phyloP scores from a whole-genome alignment of 176 grass and related monocot species.

The Aegilops sharonensis region DNA sequence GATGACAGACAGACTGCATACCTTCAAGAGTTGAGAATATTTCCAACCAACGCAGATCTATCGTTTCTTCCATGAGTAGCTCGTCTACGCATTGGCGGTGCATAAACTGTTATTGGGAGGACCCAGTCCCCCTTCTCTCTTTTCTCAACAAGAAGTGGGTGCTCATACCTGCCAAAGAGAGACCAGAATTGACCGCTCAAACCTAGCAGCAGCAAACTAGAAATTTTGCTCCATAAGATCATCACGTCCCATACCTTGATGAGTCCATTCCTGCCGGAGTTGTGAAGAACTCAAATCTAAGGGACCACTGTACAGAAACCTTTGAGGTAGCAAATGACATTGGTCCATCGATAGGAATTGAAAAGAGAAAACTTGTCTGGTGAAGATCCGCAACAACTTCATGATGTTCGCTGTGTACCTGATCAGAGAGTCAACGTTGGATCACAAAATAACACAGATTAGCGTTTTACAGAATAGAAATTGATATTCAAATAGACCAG shows the following conservation, averaged over 20 bases:
- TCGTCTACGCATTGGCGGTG: constrained; percentile 67
- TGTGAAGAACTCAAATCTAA: constrained; percentile 91
- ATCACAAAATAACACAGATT: background rate
- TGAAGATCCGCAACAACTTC: constrained; percentile 86
- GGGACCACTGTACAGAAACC: constrained; percentile 86
- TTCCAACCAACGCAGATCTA: constrained; percentile 58
- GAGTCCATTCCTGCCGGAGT: constrained; percentile 73
- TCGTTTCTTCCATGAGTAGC: constrained; percentile 65
- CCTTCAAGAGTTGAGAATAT: constrained; percentile 68
- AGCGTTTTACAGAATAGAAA: background rate
- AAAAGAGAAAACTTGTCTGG: constrained; percentile 97
- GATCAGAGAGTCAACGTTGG: constrained; percentile 14
- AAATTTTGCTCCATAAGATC: background rate
- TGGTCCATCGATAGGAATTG: constrained; percentile 86
- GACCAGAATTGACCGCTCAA: background rate
- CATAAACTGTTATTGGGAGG: constrained; percentile 81
- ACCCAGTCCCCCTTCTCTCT: constrained; percentile 97
- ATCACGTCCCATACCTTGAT: constrained; percentile 44
- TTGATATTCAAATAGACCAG: background rate
- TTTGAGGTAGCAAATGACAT: constrained; percentile 93
- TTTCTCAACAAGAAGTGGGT: constrained; percentile 82
- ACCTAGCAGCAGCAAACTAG: constrained; percentile 7
- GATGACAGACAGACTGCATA: background rate
- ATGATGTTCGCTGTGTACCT: constrained; percentile 95
- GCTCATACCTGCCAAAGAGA: constrained; percentile 67